Evolutionary conservation across 1,284 basidiomycete genomes (phyloP).

Genomic region (Abortiporus biennis): DNA sequence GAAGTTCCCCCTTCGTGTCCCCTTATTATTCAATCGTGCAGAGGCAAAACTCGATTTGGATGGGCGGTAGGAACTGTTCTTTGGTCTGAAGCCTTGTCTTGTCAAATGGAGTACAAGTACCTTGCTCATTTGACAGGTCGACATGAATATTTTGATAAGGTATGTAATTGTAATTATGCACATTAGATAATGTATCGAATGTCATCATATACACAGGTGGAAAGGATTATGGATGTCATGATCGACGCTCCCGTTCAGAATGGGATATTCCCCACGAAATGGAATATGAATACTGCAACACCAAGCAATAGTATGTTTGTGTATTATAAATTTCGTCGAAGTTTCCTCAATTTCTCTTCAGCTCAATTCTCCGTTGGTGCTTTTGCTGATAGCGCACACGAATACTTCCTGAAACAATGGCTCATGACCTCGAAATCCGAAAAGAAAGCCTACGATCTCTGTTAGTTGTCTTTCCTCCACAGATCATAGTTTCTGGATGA

Average conservation of each 20-base stretch:
- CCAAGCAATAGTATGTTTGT: slow-evolving; percentile 32
- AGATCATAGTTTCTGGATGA: not conserved
- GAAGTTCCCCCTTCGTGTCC: not conserved
- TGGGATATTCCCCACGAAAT: slow-evolving; percentile 51
- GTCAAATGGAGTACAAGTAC: slow-evolving; percentile 61
- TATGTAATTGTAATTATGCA: slow-evolving; percentile 15
- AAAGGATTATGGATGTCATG: slow-evolving; percentile 44
- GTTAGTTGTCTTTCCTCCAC: slow-evolving; percentile 30
- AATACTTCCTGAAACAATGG: slow-evolving; percentile 75
- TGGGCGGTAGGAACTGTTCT: slow-evolving; percentile 17
- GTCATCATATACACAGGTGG: slow-evolving; percentile 41
- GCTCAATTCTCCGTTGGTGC: slow-evolving; percentile 14
- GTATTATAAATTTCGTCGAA: too few relatives aligned
- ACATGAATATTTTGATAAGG: slow-evolving; percentile 41
- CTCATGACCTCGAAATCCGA: slow-evolving; percentile 58
- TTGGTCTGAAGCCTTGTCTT: slow-evolving; percentile 43
- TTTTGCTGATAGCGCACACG: slow-evolving; percentile 28
- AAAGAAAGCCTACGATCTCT: slow-evolving; percentile 52
- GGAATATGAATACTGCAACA: slow-evolving; percentile 37
- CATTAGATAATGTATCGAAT: not conserved
- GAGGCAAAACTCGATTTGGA: slow-evolving; percentile 15
- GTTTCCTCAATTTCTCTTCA: not conserved
- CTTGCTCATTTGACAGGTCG: slow-evolving; percentile 57
- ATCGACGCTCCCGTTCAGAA: slow-evolving; percentile 37
- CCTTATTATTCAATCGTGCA: not conserved